Evolutionary conservation across 2,329 filamentous ascomycete genomes (phyloP), one percentile per base, ranked within the genome.

Genomic region (Chlorencoelia australis): DNA sequence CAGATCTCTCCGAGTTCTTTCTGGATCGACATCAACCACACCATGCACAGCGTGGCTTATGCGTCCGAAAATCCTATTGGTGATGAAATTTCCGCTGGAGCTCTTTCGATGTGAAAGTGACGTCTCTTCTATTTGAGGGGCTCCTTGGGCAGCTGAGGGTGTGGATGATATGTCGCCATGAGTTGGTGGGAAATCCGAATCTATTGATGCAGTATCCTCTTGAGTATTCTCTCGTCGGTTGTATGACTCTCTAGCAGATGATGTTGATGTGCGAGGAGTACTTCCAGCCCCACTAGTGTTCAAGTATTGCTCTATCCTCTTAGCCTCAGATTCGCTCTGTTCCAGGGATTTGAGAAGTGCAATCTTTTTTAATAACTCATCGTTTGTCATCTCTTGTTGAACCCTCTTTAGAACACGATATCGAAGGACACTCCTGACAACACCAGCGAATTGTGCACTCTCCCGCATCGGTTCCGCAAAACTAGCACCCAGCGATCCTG

Each of bases 401-500:
- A 98, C 85, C 30, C 91, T 75, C 65, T 98, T 98, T 44, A 95
- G 65, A 3, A 96, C 81, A 11, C 91, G 72, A 57, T 95, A 98
- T 46, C 84, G 76, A 37, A 98, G 66, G 21, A 98, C 89, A 47
- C 69, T 83, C 27, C 88, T 77, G 3, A 98, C 91, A 1, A 98
- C 86, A 8, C 91, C 85, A 1, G 91, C 91, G 58, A 98, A 98
- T 55, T 98, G 91, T 9, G 91, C 88, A 52, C 87, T 94, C 62
- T 98, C 91, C 37, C 93, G 76, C 86, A 98, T 95, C 1, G 91
- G 91, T 55, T 98, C 93, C 0, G 93, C 87, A 55, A 98, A 98
- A 47, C 78, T 91, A 21, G 89, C 88, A 14, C 88, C 88, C n/a
- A 98, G 65, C 0, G 82, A 82, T 2, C 77, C 78, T 0, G 88